Conservation (phyloP, 2,329 filamentous ascomycete species). For the Aspergillus versicolor region DNA sequence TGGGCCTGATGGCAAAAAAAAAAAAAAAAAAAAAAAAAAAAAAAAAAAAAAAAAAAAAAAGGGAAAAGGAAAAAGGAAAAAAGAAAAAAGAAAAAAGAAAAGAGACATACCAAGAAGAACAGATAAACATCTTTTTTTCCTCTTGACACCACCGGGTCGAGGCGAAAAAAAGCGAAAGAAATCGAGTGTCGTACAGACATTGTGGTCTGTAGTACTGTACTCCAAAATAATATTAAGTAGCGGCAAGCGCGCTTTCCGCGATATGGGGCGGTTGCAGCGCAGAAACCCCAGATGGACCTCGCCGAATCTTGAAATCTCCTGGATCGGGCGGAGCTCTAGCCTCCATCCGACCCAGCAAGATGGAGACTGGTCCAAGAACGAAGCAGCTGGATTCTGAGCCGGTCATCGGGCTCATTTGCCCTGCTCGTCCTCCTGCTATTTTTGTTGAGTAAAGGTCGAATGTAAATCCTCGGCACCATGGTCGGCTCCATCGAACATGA, state of each 20-base stretch:
- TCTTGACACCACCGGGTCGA: conserved; percentile 12
- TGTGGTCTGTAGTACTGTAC: background rate
- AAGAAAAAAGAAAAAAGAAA: conserved; percentile 2
- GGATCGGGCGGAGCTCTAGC: conserved; percentile 10
- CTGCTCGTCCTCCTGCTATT: background rate
- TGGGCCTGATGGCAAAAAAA: no score
- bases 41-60: background rate
- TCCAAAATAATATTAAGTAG: conserved; percentile 13
- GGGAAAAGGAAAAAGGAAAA: no score
- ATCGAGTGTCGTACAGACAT: conserved; percentile 7
- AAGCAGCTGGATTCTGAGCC: conserved; percentile 1
- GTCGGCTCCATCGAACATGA: conserved; percentile 3
- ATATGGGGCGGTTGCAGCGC: conserved; percentile 36
- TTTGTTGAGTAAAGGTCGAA: conserved; percentile 7
- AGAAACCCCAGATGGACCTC: conserved; percentile 28
- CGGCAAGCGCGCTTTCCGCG: conserved; percentile 43
- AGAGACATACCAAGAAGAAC: background rate
- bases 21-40: background rate
- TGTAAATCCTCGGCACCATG: conserved; percentile 11
- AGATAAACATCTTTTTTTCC: conserved; percentile 4
- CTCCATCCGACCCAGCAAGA: no score
- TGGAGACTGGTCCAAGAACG: background rate
- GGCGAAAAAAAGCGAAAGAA: conserved; percentile 2
- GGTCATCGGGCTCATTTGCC: conserved; percentile 6
- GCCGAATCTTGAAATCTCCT: background rate